Evolutionary conservation across 1,139 yeast genomes (phyloP).

Genomic region (Nakaseomyces sp.): DNA sequence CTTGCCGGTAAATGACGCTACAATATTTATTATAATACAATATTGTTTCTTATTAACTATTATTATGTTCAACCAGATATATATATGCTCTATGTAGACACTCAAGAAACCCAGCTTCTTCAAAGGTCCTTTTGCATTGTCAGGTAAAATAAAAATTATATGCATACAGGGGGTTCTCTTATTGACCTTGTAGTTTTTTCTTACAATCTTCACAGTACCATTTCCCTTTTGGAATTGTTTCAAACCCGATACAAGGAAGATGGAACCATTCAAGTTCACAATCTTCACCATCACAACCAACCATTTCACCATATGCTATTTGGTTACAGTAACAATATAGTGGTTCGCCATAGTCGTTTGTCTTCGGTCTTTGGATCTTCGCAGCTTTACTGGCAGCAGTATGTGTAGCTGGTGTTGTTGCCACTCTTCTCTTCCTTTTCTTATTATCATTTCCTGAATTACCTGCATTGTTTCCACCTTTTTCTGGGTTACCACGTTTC

Average conservation of each 20-base stretch:
- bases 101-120: no score
- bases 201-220: constrained; percentile 94
- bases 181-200: constrained; percentile 7
- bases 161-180: no score
- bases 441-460: constrained; percentile 14
- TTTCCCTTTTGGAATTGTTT: constrained; percentile 86
- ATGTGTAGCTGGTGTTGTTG: constrained; percentile 9
- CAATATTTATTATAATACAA: no score
- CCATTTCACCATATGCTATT: constrained; percentile 97
- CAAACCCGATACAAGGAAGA: constrained; percentile 86
- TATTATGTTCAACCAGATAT: no score
- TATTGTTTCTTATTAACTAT: no score
- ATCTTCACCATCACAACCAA: constrained; percentile 92
- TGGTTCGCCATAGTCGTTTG: constrained; percentile 43
- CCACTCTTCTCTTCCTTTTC: constrained; percentile 10
- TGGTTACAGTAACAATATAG: constrained; percentile 94
- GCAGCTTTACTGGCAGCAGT: not conserved
- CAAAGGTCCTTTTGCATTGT: no score
- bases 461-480: constrained; percentile 10
- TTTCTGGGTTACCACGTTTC: constrained; percentile 3
- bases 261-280: constrained; percentile 97
- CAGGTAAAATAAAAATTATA: no score
- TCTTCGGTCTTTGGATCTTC: constrained; percentile 16
- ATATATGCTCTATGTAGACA: no score
- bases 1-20: no score